These are phyloP conservation scores for Panicum miliaceum DNA, from an alignment of 176 grass and related monocot species.

Conservation along the genomic window DNA sequence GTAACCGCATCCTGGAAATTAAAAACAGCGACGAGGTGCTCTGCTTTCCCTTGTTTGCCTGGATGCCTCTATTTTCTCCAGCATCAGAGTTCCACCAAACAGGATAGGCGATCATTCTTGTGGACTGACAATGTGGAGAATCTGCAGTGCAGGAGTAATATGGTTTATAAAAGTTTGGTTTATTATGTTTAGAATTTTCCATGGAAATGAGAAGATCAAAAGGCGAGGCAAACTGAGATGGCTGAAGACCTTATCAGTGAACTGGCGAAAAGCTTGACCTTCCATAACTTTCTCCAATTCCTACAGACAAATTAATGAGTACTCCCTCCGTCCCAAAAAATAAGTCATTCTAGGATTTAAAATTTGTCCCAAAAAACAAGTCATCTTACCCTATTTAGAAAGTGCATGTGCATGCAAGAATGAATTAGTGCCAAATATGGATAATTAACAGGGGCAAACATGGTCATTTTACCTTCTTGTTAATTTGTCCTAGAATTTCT, in stretches of 20 bases:
- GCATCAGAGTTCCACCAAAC: conserved; percentile 3
- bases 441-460: no score
- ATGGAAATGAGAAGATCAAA: not conserved
- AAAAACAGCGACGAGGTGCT: conserved; percentile 4
- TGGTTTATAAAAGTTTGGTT: not conserved
- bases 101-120: conserved; percentile 41
- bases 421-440: no score
- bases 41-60: conserved; percentile 14
- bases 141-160: conserved; percentile 44
- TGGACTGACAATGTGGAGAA: conserved; percentile 74
- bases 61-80: conserved; percentile 27
- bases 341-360: no score
- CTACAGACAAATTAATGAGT: conserved; percentile 41
- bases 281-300: conserved; percentile 74
- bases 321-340: no score
- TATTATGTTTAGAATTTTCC: not conserved
- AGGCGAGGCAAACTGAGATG: not conserved
- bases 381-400: no score
- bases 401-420: no score
- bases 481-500: no score
- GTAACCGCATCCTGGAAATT: conserved; percentile 4
- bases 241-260: conserved; percentile 64
- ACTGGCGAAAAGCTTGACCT: conserved; percentile 59
- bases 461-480: no score
- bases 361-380: no score